Evolutionary conservation across 768 basidiomycete genomes (phyloP), one percentile per base, ranked within the genome.

Genomic region (Psilocybe subaeruginosa): DNA sequence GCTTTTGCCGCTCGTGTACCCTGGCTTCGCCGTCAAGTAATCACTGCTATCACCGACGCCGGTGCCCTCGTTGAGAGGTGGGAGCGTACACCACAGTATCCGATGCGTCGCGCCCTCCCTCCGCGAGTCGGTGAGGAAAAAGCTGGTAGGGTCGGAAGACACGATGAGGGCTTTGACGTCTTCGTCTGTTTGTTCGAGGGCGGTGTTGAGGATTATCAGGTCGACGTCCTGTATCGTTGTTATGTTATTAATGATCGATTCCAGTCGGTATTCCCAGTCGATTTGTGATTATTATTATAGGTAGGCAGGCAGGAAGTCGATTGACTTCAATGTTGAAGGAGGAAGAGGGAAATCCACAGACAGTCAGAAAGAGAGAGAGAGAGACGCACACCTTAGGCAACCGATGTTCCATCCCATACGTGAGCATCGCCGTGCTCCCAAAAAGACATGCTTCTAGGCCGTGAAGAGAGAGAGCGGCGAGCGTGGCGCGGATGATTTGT

Each of bases 321-420:
- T 23, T 23, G 23, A 23, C 23, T 23, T 23, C 2, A 2, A 23
- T 2, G 2, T 23, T 23, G 23, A 23, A 23, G 23, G 23, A 23
- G 23, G 23, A 23, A 23, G 23, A 23, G 23, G 23, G 23, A 23
- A 23, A 23, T 23, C 3, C 11, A 35, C 33, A 35, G 3, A 7
- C 11, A 35, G 3, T 35, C 1, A 35, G 33, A 35, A 35, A 11
- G 33, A 2, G 11, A 35, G 33, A 35, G 33, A 11, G 3, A 11
- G 11, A 39, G 14, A 29, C 9, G 4, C 62, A 30, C 29, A 66
- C 63, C 17, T 64, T 62, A 33, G 67, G 67, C n/a, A 57, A 23
- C 8, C 67, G 65, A 35, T 64, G 43, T 27, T 55, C 41, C 67
- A 66, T 68, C 8, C 64, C 67, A 35, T 61, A 60, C n/a, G 61